Percentiles rank a stretch among this genome's conserved stretches.
Conservation (phyloP, 2,329 filamentous ascomycete genomes). For the Arthrobotrys pseudoclavata region DNA sequence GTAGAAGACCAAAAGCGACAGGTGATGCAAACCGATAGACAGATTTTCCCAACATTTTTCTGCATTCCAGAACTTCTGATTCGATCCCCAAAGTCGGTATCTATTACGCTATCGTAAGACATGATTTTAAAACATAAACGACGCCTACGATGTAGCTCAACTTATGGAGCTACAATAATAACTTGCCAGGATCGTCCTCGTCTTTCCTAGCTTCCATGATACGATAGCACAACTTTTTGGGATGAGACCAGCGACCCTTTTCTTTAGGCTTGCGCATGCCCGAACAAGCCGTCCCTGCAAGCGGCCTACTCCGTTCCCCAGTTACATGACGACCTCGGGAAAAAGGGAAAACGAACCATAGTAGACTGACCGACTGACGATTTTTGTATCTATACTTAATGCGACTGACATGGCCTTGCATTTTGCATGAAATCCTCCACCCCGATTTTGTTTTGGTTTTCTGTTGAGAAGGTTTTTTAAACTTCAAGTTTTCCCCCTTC, state of each 20-base stretch:
- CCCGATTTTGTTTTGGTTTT: slow-evolving; percentile 3
- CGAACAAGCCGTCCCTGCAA: slow-evolving; percentile 37
- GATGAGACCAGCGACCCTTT: slow-evolving; percentile 30
- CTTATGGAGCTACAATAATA: not conserved
- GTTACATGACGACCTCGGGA: slow-evolving; percentile 27
- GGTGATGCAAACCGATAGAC: slow-evolving; percentile 19
- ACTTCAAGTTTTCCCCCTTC: slow-evolving; percentile 24
- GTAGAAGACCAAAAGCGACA: slow-evolving; percentile 24
- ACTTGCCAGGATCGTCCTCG: slow-evolving; percentile 1
- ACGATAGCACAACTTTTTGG: slow-evolving; percentile 32
- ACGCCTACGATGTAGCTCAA: slow-evolving; percentile 2
- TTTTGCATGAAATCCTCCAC: slow-evolving; percentile 28
- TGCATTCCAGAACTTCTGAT: slow-evolving; percentile 26
- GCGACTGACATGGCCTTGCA: slow-evolving; percentile 54
- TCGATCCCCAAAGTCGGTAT: slow-evolving; percentile 19
- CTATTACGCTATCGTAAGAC: slow-evolving; percentile 56
- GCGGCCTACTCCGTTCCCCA: slow-evolving; percentile 28
- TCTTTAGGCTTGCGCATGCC: slow-evolving; percentile 32
- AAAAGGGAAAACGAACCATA: slow-evolving; percentile 34
- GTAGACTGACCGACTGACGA: slow-evolving; percentile 1
- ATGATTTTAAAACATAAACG: slow-evolving; percentile 22
- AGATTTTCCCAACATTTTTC: slow-evolving; percentile 30
- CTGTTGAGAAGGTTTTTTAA: slow-evolving; percentile 44
- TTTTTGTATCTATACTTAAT: slow-evolving; percentile 42
- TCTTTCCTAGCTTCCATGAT: slow-evolving; percentile 5